Evolutionary conservation across 106 monocot species (phyloP), one percentile per base, ranked within the genome.

Genomic region (Agapanthus africanus): DNA sequence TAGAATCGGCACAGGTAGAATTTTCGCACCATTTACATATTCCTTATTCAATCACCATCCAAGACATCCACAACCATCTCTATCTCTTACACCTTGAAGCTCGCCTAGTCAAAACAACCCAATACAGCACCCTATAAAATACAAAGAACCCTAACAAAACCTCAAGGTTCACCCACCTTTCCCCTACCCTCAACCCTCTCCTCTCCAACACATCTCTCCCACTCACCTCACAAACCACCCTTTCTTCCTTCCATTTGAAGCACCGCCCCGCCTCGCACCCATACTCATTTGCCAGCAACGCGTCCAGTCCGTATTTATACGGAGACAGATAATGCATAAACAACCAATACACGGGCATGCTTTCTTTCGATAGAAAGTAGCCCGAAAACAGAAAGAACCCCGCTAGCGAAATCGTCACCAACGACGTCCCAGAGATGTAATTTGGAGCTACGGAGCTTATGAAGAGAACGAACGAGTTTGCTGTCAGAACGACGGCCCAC

Each of bases 371-470:
- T 7, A 97, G 65, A 74, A 92, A 97, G 77, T 97, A 97, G 4
- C 97, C 97, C 8, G 97, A 97, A 79, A 97, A 97, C 54, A 97
- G 75, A 74, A 97, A 97, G 83, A 91, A 97, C 6, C 79, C 97
- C 0, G 97, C 95, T 0, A 97, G 77, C 5, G 87, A 84, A 40
- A 97, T 78, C n/a, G 86, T 85, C 33, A 97, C 70, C 40, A 92
- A 76, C 19, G 89, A 86, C 36, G 87, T 97, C 14, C 97, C 92
- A 41, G 92, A 88, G 37, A 97, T 92, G 84, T 92, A 97, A 74
- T 92, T 84, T 13, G 97, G 97, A 4, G 97, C 83, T 5, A 97
- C 54, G 0, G 92, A 89, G 62, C 97, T 92, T 0, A 97, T 36
- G 77, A 97, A 85, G 10, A 97, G 86, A 9, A 92, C 92, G 73